These are phyloP conservation scores for Trematosphaeria pertusa DNA, from an alignment of 2,329 filamentous ascomycete species.

Conservation along the genomic window DNA sequence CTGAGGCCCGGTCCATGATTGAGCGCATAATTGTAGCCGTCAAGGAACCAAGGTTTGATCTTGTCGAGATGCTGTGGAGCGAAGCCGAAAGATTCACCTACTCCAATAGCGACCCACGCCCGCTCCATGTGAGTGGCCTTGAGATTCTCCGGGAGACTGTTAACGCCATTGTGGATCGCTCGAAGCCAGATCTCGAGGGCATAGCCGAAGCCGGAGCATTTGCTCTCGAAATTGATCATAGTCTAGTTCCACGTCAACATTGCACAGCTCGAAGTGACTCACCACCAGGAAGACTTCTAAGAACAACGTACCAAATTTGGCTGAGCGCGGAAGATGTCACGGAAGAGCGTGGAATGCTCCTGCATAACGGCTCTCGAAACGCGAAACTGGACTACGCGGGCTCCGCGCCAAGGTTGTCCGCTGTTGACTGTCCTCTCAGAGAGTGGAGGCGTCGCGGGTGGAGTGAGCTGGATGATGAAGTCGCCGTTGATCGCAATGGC, in stretches of 20 bases:
- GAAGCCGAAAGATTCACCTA: constrained; percentile 14
- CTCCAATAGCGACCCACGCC: constrained; percentile 21
- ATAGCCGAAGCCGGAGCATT: constrained; percentile 15
- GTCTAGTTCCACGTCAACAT: constrained; percentile 7
- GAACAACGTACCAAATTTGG: constrained; percentile 14
- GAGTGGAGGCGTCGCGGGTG: constrained; percentile 11
- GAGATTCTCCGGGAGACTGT: constrained; percentile 14
- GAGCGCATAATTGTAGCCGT: constrained; percentile 14
- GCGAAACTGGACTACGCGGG: constrained; percentile 17
- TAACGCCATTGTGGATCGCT: constrained; percentile 14
- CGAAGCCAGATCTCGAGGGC: constrained; percentile 24
- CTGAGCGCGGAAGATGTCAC: constrained; percentile 8
- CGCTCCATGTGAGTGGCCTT: constrained; percentile 16
- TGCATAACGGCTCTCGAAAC: constrained; percentile 12
- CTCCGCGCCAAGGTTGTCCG: constrained; percentile 2
- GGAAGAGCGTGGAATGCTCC: constrained; percentile 16
- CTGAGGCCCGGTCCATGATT: constrained; percentile 13
- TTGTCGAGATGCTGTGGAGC: constrained; percentile 14
- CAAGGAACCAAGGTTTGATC: constrained; percentile 23
- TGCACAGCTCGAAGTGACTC: not conserved
- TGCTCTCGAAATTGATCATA: constrained; percentile 19
- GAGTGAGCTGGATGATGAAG: constrained; percentile 20
- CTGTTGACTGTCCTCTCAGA: constrained; percentile 7
- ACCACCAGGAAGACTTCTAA: no score
- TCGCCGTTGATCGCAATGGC: constrained; percentile 13